phyloP scores from a whole-genome alignment of 1,284 basidiomycete genomes.

The Xerocomus nothofagi region DNA sequence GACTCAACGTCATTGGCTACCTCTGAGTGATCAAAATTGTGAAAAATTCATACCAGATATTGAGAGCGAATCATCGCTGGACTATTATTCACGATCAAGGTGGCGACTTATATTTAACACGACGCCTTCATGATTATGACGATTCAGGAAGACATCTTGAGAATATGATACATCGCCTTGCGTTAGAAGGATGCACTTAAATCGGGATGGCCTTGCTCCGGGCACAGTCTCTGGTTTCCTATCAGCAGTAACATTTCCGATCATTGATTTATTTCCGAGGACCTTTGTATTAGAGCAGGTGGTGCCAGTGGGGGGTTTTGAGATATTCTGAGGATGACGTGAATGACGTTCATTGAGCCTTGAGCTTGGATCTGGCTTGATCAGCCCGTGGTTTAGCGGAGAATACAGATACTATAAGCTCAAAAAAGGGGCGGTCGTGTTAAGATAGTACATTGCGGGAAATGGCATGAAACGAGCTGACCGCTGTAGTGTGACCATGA shows the following conservation, averaged over 20 bases:
- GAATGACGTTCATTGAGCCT: slow-evolving; percentile 46
- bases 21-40: background rate
- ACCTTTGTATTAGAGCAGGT: slow-evolving; percentile 1
- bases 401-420: slow-evolving; percentile 74
- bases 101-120: background rate
- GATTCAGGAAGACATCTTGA: slow-evolving; percentile 46
- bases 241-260: background rate
- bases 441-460: slow-evolving; percentile 2
- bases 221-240: background rate
- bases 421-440: background rate
- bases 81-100: slow-evolving; percentile 15
- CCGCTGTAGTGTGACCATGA: slow-evolving; percentile 82
- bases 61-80: slow-evolving; percentile 5
- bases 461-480: slow-evolving; percentile 30
- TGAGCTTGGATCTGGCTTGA: slow-evolving; percentile 54
- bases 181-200: slow-evolving; percentile 46
- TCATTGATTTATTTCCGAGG: slow-evolving; percentile 20
- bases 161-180: slow-evolving; percentile 53
- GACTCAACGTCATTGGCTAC: slow-evolving; percentile 6
- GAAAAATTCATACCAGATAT: slow-evolving; percentile 4
- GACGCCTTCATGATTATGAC: background rate
- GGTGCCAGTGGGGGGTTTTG: background rate
- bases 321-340: slow-evolving; percentile 1
- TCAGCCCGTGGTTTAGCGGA: slow-evolving; percentile 53
- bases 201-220: slow-evolving; percentile 1